These are phyloP conservation scores for Coemansia sp. DNA, from an alignment of 192 early-diverging fungal genomes.

Conservation along the genomic window DNA sequence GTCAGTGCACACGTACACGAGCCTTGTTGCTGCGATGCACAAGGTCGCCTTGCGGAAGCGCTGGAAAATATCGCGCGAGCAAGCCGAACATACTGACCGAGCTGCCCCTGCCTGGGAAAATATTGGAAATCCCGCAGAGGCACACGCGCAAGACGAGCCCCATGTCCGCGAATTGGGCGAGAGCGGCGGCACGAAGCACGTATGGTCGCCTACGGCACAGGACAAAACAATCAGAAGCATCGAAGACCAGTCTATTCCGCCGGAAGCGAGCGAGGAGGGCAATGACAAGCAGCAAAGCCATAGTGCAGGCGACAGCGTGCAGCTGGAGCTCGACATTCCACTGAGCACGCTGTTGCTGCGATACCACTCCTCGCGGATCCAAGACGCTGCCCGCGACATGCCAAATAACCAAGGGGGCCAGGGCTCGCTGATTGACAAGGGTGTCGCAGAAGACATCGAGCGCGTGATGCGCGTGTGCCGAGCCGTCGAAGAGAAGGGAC, in stretches of 20 bases:
- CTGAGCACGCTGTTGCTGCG: conserved; percentile 42
- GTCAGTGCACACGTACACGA: conserved; percentile 42
- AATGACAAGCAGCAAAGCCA: background rate
- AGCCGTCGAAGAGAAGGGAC: conserved; percentile 22
- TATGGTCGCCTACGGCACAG: conserved; percentile 21
- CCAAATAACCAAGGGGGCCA: background rate
- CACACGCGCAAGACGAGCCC: background rate
- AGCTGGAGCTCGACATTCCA: conserved; percentile 25
- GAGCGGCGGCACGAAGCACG: background rate
- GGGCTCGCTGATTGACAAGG: conserved; percentile 4
- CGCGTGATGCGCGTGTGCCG: conserved; percentile 37
- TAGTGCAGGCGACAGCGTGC: background rate
- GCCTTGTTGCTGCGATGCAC: conserved; percentile 34
- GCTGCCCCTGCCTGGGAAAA: background rate
- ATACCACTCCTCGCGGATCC: conserved; percentile 32
- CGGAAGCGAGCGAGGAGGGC: background rate
- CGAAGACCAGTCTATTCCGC: conserved; percentile 22
- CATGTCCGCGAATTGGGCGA: background rate
- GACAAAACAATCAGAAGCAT: conserved; percentile 27
- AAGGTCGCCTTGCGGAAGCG: conserved; percentile 38
- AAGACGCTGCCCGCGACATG: conserved; percentile 11
- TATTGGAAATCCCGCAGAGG: background rate
- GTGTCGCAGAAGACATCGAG: conserved; percentile 15
- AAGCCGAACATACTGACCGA: background rate
- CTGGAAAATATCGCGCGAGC: conserved; percentile 17